Base-by-base conservation (phyloP, 2,329 filamentous ascomycete species). In the Nannizzia gypsea region DNA sequence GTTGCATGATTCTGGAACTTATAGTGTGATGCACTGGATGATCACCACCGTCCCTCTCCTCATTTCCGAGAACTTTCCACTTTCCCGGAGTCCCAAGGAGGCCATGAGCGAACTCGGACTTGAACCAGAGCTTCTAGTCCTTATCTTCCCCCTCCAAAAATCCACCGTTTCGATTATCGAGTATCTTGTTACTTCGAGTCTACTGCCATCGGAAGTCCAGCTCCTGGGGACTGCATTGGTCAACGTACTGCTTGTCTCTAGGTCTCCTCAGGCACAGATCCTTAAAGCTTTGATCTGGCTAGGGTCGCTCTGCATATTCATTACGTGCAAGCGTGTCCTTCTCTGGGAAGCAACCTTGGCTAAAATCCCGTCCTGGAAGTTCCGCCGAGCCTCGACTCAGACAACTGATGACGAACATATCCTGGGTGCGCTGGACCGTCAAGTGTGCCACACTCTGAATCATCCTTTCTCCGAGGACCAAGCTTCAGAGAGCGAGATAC, bases 361-460 rank as follows among this genome's bases (percentile, higher is more conserved):
- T 57, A 82, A 92, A 60, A 89, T 97, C 17, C 93, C 93, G 1
- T 90, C 85, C 66, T 96, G 92, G 90, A 88, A 91, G 48, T 91
- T 97, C 67, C 82, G 84, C 66, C 83, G 85, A 59, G 75, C 75
- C 1, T 70, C 68, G 31, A 67, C 66, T 3, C 68, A 70, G 60
- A 72, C 74, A 65, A 71, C 73, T 60, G 62, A 68, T 38, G 66
- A 71, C 8, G 38, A 58, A 20, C n/a, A 58, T 46, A 64, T 77
- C 64, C 68, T 78, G 66, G 72, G 74, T 63, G 58, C 73, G 66
- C 70, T 74, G 60, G 68, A 77, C 64, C 65, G 74, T 63, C 65
- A 80, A 61, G 72, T 79, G 0, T 79, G 80, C 67, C 74, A 77
- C 48, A 76, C 74, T 36, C 70, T 84, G 58, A 80, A 75, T 59